These are phyloP conservation scores for Omphalea diandra DNA, from an alignment of 441 rosid species.

Conservation along the genomic window DNA sequence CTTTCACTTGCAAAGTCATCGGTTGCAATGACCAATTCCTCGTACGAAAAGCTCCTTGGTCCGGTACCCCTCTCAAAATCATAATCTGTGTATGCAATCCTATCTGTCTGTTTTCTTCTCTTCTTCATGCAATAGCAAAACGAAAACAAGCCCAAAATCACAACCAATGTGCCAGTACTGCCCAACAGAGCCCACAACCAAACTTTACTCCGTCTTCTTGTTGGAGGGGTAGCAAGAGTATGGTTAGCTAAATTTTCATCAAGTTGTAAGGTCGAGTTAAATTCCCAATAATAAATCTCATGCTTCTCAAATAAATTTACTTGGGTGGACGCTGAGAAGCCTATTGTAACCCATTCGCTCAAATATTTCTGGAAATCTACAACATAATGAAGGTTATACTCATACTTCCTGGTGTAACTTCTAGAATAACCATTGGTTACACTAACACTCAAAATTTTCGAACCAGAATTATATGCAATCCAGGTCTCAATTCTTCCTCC, in stretches of 20 bases:
- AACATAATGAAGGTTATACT: background rate
- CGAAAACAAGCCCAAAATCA: background rate
- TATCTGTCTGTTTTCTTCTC: background rate
- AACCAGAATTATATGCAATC: slow-evolving; percentile 26
- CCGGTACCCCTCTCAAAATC: slow-evolving; percentile 25
- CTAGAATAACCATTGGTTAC: background rate
- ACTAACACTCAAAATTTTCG: slow-evolving; percentile 20
- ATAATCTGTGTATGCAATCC: background rate
- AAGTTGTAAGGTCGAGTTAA: slow-evolving; percentile 23
- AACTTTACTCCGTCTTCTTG: background rate
- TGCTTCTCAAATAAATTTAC: background rate
- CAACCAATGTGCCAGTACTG: background rate
- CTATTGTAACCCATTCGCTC: slow-evolving; percentile 28
- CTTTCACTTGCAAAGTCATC: too few relatives aligned
- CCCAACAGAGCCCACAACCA: background rate
- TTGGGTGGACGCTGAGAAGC: slow-evolving; percentile 30
- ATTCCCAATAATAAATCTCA: slow-evolving; percentile 26
- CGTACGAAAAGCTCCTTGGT: slow-evolving; percentile 32
- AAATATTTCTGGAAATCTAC: slow-evolving; percentile 3
- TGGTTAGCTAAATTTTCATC: background rate
- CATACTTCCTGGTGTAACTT: background rate
- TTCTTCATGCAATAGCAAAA: background rate
- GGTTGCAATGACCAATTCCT: slow-evolving; percentile 21
- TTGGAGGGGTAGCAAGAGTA: background rate
- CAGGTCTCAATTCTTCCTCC: slow-evolving; percentile 25